These are phyloP conservation scores for Pseudogymnoascus sp. DNA, from an alignment of 2,329 filamentous ascomycete genomes.

Conservation along the genomic window DNA sequence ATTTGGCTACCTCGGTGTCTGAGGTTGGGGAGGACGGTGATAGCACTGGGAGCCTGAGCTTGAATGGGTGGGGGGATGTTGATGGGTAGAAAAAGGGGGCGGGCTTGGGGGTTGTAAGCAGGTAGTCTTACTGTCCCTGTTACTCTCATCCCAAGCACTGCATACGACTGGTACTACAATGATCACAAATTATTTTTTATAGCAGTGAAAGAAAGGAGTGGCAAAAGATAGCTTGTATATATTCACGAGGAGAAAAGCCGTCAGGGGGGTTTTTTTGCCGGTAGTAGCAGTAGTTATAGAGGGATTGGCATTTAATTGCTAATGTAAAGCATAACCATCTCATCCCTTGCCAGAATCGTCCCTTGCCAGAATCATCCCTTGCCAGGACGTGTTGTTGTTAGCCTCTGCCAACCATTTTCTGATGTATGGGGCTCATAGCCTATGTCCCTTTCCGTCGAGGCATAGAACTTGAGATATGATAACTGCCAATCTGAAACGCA, in stretches of 20 bases:
- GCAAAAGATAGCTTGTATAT: not conserved
- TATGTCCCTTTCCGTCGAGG: not conserved
- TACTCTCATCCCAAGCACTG: not conserved
- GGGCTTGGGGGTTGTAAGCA: not conserved
- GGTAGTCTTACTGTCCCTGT: not conserved
- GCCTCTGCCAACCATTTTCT: not conserved
- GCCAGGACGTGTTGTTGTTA: not conserved
- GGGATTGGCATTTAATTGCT: not conserved
- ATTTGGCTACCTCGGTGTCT: too few relatives aligned
- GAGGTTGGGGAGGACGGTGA: not conserved
- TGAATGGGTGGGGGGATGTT: too few relatives aligned
- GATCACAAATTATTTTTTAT: not conserved
- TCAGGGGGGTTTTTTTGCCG: not conserved
- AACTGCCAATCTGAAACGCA: not conserved
- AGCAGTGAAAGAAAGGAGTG: not conserved
- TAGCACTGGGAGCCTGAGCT: too few relatives aligned
- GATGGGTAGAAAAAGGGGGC: too few relatives aligned
- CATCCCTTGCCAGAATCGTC: too few relatives aligned
- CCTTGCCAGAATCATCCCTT: not conserved
- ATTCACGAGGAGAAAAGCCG: not conserved
- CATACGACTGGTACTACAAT: not conserved
- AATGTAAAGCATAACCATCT: not conserved
- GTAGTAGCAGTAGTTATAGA: not conserved
- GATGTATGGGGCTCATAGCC: not conserved
- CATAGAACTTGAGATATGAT: not conserved